phyloP scores from a whole-genome alignment of 2,329 filamentous ascomycete genomes.

The Aspergillus arachidicola region DNA sequence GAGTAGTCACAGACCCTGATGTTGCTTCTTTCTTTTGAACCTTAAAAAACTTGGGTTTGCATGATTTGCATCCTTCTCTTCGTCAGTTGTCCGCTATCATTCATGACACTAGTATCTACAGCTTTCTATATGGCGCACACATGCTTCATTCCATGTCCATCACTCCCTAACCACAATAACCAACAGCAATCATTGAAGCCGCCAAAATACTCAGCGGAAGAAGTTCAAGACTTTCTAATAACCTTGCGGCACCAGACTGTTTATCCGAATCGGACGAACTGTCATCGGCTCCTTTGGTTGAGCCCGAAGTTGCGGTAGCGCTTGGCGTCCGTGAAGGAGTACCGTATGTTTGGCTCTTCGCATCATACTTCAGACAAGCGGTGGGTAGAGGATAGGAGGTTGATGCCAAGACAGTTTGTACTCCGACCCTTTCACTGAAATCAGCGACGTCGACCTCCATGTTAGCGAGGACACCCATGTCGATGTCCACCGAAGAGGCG shows the following conservation, averaged over 20 bases:
- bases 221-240: background rate
- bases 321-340: background rate
- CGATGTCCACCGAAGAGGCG: slow-evolving; percentile 21
- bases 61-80: background rate
- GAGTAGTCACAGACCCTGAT: background rate
- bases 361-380: slow-evolving; percentile 22
- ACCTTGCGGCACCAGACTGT: background rate
- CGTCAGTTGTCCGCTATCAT: background rate
- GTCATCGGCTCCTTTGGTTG: background rate
- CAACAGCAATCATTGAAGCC: background rate
- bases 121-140: background rate
- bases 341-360: slow-evolving; percentile 4
- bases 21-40: background rate
- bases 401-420: slow-evolving; percentile 11
- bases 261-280: background rate
- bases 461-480: slow-evolving; percentile 20
- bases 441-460: slow-evolving; percentile 17
- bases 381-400: slow-evolving; percentile 20
- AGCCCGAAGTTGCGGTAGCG: background rate
- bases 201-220: background rate
- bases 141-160: background rate
- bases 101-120: background rate
- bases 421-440: background rate
- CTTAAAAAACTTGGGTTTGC: background rate
- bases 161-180: background rate